phyloP scores from a whole-genome alignment of 2,329 filamentous ascomycete species.

The Gremmenia infestans region DNA sequence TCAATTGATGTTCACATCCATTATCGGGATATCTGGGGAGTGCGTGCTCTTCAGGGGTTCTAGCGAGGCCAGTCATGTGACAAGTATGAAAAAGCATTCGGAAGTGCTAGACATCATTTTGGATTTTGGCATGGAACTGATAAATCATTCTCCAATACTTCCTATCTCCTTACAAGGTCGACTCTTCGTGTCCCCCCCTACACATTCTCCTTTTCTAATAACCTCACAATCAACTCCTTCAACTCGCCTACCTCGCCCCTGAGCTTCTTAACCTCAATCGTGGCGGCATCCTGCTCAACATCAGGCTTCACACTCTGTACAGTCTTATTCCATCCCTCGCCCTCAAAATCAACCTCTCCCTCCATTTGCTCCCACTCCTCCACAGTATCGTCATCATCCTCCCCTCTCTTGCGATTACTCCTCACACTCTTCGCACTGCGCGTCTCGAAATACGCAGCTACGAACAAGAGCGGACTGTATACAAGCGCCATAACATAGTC shows the following conservation, averaged over 20 bases:
- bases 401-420: slow-evolving; percentile 70
- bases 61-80: background rate
- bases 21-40: background rate
- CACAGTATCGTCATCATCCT: slow-evolving; percentile 81
- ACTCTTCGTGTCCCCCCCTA: background rate
- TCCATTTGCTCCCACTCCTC: slow-evolving; percentile 92
- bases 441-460: slow-evolving; percentile 70
- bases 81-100: background rate
- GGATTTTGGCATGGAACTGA: too few relatives aligned
- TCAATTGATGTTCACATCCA: background rate
- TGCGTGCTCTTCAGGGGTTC: background rate
- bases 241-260: slow-evolving; percentile 54
- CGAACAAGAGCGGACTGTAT: slow-evolving; percentile 77
- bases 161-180: background rate
- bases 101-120: background rate
- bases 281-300: slow-evolving; percentile 70
- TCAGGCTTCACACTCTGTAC: slow-evolving; percentile 75
- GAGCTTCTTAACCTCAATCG: slow-evolving; percentile 61
- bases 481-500: slow-evolving; percentile 81
- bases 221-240: slow-evolving; percentile 35
- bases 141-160: background rate
- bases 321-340: slow-evolving; percentile 78
- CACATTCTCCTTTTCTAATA: slow-evolving; percentile 18
- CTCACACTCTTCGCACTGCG: slow-evolving; percentile 61
- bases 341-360: slow-evolving; percentile 69